phyloP scores from a whole-genome alignment of 2,329 filamentous ascomycete species.

The Xylariaceae sp. region DNA sequence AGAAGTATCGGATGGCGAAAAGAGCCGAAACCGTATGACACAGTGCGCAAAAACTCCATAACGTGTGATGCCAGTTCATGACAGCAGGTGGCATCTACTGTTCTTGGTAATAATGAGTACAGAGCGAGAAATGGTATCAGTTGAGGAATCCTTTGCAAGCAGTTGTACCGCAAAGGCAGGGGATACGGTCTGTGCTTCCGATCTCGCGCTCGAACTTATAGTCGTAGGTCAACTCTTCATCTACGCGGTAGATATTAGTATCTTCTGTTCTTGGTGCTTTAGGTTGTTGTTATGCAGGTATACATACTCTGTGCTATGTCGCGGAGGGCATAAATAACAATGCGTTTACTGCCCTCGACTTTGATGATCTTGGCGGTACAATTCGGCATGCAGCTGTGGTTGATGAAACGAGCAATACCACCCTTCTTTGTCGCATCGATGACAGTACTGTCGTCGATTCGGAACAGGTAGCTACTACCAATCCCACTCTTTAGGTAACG shows the following conservation, averaged over 20 bases:
- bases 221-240: slow-evolving; percentile 98
- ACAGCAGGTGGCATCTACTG: not conserved
- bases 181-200: slow-evolving; percentile 89
- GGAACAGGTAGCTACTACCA: slow-evolving; percentile 94
- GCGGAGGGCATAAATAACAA: slow-evolving; percentile 96
- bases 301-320: slow-evolving; percentile 90
- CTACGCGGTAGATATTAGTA: slow-evolving; percentile 46
- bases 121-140: slow-evolving; percentile 43
- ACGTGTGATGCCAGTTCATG: not conserved
- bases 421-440: slow-evolving; percentile 98
- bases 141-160: slow-evolving; percentile 99
- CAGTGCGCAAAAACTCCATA: too few species aligned
- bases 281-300: not conserved
- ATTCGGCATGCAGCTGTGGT: slow-evolving; percentile 96
- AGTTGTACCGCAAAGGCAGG: slow-evolving; percentile 91
- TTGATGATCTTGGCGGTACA: slow-evolving; percentile 99
- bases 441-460: slow-evolving; percentile 95
- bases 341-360: slow-evolving; percentile 94
- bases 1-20: slow-evolving; percentile 1
- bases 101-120: not conserved
- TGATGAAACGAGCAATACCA: slow-evolving; percentile 97
- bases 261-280: not conserved
- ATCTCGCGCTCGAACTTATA: slow-evolving; percentile 99
- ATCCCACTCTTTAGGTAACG: slow-evolving; percentile 95
- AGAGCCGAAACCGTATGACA: not conserved